Percentiles rank a stretch among this genome's conserved stretches.
These are phyloP conservation scores for Plasmodium chabaudi DNA, from an alignment of 169 alveolate species.

Conservation along the genomic window DNA sequence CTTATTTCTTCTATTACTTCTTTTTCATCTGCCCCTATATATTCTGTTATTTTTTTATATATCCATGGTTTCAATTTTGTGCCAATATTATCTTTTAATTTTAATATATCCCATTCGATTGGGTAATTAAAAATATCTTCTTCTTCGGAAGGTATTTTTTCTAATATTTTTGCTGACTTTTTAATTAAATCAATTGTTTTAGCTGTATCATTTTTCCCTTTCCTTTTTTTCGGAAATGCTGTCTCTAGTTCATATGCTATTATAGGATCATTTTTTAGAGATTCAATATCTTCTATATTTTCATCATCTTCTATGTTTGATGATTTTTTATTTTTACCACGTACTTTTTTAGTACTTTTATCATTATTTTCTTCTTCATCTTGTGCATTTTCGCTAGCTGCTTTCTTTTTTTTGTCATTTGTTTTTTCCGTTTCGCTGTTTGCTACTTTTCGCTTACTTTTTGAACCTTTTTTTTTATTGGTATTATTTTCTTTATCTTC, in stretches of 20 bases:
- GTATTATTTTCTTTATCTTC: no score
- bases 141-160: constrained; percentile 78
- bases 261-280: no score
- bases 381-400: no score
- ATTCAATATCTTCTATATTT: no score
- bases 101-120: constrained; percentile 82
- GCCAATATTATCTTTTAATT: constrained; percentile 75
- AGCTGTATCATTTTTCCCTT: constrained; percentile 17
- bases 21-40: constrained; percentile 89
- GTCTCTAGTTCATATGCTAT: neutral
- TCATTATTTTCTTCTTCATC: no score
- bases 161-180: constrained; percentile 44
- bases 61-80: constrained; percentile 87
- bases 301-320: no score
- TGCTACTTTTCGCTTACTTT: no score
- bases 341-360: no score
- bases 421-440: no score
- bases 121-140: constrained; percentile 80
- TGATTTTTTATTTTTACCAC: no score
- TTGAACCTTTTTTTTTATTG: no score
- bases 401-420: no score
- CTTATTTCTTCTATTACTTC: constrained; percentile 83
- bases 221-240: constrained; percentile 12
- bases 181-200: constrained; percentile 15
- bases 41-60: constrained; percentile 82